Evolutionary conservation across 305 asterid species (phyloP).

Genomic region (Stenogyne calaminthoides): DNA sequence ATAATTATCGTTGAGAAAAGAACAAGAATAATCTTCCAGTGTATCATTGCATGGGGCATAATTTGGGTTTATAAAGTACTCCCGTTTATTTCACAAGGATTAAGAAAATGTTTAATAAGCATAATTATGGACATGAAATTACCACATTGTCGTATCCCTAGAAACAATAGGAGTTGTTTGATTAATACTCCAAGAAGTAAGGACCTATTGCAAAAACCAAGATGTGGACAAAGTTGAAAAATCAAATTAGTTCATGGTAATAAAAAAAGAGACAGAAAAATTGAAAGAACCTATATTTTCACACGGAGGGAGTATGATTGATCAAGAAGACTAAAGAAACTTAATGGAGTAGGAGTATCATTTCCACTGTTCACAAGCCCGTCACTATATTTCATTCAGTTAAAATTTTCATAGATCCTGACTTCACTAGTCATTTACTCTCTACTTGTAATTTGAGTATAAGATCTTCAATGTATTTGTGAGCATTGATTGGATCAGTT

Average conservation of each 20-base stretch:
- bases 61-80: neutral
- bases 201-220: neutral
- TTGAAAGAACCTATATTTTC: neutral
- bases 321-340: neutral
- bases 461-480: conserved; percentile 5
- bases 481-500: conserved; percentile 13
- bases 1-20: neutral
- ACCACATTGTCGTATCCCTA: neutral
- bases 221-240: neutral
- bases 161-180: neutral
- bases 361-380: too few species aligned
- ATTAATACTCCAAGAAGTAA: neutral
- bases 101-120: neutral
- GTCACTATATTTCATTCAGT: neutral
- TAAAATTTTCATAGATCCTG: neutral
- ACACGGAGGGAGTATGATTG: neutral
- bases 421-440: neutral
- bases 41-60: neutral
- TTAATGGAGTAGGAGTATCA: too few species aligned
- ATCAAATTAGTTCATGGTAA: neutral
- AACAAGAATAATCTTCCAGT: neutral
- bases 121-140: neutral
- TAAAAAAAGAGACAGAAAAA: neutral
- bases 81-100: neutral
- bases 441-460: conserved; percentile 4